Base-by-base conservation (phyloP, 495 filamentous ascomycete species). In the Penicillium soppii region DNA sequence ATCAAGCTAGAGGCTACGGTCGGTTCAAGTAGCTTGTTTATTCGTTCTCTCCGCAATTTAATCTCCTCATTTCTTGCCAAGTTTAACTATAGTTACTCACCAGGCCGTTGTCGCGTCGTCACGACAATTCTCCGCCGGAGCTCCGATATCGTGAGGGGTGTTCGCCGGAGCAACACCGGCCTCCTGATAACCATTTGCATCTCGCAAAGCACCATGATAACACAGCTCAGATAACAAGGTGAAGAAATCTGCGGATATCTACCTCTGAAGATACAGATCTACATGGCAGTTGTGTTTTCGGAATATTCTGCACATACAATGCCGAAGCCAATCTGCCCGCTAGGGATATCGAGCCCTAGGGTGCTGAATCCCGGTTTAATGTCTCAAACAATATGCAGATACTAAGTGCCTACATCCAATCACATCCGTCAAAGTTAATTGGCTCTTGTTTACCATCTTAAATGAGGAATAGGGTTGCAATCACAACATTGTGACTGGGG, bases 121-220 rank as follows among this genome's bases (percentile, higher is more conserved):
- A 15, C 15, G 25, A 29, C 20, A 23, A 16, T 47, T 20, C 35
- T 13, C 45, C 47, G 47, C 41, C 47, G 47, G 47, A 50, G 27
- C 38, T 50, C 47, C 47, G 47, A 26, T 32, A 37, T 27, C n/a
- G 13, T 22, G 26, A 21, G 47, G 38, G 12, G 47, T 32, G 7
- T 26, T 43, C 7, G 2, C 30, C 26, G 10, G 27, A 35, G 32
- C 20, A 38, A 15, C 23, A 43, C 41, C 41, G 33, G 20, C 15
- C 42, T 44, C 45, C 33, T 47, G 23, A 20, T 9, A 9, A 27
- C 9, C 25, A 27, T n/a, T n/a, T n/a, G n/a, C n/a, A 27, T 27
- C 9, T 27, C 25, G 25, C 25, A 27, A 27, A 27, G 5, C 25
- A n/a, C n/a, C n/a, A n/a, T n/a, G 43, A 46, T 46, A 46, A 46